Conservation (phyloP, 306 rosid species). For the Prinsepia uniflora region DNA sequence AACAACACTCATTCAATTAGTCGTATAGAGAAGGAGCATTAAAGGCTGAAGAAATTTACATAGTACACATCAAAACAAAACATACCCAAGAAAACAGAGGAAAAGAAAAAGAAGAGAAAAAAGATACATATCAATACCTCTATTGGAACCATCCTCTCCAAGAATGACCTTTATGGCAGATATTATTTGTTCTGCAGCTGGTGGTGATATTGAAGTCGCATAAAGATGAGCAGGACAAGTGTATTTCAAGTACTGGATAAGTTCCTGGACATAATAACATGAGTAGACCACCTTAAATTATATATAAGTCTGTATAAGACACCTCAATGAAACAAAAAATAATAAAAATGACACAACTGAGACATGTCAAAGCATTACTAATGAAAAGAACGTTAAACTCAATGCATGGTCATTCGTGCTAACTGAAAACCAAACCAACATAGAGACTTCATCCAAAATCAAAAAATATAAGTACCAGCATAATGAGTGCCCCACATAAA, state of each 20-base stretch:
- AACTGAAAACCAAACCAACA: not conserved
- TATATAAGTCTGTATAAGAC: not conserved
- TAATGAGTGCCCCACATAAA: too few relatives aligned
- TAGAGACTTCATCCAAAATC: not conserved
- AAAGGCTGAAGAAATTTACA: not conserved
- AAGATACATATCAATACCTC: slow-evolving; percentile 47
- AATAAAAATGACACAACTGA: not conserved
- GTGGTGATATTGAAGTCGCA: slow-evolving; percentile 91
- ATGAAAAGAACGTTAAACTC: not conserved
- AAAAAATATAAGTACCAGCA: not conserved
- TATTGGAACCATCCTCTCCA: slow-evolving; percentile 88
- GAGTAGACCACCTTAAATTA: slow-evolving; percentile 6
- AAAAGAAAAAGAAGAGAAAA: slow-evolving; percentile 1
- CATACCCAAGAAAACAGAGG: not conserved
- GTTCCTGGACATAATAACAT: slow-evolving; percentile 48
- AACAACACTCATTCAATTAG: not conserved
- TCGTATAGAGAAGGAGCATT: not conserved
- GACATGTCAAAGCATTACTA: not conserved
- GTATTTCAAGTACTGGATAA: slow-evolving; percentile 65
- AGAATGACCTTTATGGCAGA: slow-evolving; percentile 75
- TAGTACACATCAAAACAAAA: not conserved
- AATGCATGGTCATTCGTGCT: not conserved
- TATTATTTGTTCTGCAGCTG: slow-evolving; percentile 86
- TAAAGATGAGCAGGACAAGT: slow-evolving; percentile 91
- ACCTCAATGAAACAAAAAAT: not conserved